Conservation (phyloP, 2,329 filamentous ascomycete genomes). For the Rhytidhysteron rufulum region DNA sequence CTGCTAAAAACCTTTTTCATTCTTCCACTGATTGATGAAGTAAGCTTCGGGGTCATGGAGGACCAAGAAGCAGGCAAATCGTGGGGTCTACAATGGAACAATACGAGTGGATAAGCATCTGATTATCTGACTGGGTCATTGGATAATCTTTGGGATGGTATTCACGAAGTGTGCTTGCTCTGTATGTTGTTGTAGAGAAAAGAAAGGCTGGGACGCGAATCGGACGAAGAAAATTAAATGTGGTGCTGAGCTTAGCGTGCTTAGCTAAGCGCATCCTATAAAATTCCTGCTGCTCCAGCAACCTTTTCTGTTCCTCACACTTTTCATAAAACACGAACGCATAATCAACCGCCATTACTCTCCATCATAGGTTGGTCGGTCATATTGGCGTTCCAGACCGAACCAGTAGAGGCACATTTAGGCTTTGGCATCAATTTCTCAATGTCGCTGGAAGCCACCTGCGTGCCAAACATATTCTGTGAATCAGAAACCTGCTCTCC, state of each 20-base stretch:
- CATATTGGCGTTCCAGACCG: constrained; percentile 45
- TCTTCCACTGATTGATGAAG: constrained; percentile 50
- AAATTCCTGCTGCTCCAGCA: too few species aligned
- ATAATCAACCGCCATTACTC: constrained; percentile 43
- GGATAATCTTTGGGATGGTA: too few species aligned
- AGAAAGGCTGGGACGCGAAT: neutral
- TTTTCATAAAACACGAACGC: constrained; percentile 38
- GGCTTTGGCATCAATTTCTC: constrained; percentile 29
- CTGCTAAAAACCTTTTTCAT: constrained; percentile 50
- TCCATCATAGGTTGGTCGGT: constrained; percentile 37
- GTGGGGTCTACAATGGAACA: constrained; percentile 31
- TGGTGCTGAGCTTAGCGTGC: neutral
- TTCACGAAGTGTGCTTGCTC: too few species aligned
- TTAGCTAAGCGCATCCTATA: neutral
- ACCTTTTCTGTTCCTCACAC: constrained; percentile 35
- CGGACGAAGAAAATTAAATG: neutral
- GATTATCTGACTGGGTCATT: too few species aligned
- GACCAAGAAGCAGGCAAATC: constrained; percentile 50
- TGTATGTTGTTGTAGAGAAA: neutral
- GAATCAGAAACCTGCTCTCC: too few species aligned
- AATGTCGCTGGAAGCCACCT: constrained; percentile 35
- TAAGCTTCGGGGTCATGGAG: constrained; percentile 47
- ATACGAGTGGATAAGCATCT: too few species aligned
- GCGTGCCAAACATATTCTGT: constrained; percentile 29
- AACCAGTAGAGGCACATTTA: constrained; percentile 31